Percentiles rank a stretch among this genome's conserved stretches.
Evolutionary conservation across 345 rosid species (phyloP).

Genomic region (Trapa incisa): DNA sequence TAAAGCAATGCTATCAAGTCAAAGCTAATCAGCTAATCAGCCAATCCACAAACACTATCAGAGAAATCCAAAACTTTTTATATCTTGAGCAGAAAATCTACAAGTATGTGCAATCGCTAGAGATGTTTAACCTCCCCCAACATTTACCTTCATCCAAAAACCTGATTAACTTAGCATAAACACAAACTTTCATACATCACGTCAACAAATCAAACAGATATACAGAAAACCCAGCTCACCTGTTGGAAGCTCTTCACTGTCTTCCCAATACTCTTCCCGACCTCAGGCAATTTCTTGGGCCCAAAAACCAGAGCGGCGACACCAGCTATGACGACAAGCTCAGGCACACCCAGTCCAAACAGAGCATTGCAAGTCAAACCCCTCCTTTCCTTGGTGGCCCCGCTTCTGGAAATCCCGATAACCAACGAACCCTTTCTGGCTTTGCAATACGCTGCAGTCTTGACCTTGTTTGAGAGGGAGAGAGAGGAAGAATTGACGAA

Average conservation of each 20-base stretch:
- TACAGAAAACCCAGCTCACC: constrained; percentile 28
- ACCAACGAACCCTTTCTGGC: constrained; percentile 20
- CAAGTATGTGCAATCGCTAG: neutral
- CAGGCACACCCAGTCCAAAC: constrained; percentile 94
- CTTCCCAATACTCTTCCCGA: constrained; percentile 86
- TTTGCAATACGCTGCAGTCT: constrained; percentile 4
- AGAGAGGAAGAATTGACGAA: constrained; percentile 9
- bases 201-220: constrained; percentile 8
- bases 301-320: constrained; percentile 88
- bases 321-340: constrained; percentile 90
- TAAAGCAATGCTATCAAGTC: no score
- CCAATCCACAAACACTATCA: neutral
- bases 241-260: constrained; percentile 93
- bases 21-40: no score
- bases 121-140: neutral
- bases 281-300: constrained; percentile 92
- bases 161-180: neutral
- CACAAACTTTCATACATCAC: neutral
- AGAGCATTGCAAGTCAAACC: constrained; percentile 55
- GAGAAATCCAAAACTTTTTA: neutral
- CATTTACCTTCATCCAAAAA: neutral
- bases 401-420: constrained; percentile 25
- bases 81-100: neutral
- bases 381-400: constrained; percentile 28
- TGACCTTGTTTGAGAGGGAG: constrained; percentile 9